Evolutionary conservation across 768 basidiomycete genomes (phyloP).

Genomic region (Macrocybe gigantea): DNA sequence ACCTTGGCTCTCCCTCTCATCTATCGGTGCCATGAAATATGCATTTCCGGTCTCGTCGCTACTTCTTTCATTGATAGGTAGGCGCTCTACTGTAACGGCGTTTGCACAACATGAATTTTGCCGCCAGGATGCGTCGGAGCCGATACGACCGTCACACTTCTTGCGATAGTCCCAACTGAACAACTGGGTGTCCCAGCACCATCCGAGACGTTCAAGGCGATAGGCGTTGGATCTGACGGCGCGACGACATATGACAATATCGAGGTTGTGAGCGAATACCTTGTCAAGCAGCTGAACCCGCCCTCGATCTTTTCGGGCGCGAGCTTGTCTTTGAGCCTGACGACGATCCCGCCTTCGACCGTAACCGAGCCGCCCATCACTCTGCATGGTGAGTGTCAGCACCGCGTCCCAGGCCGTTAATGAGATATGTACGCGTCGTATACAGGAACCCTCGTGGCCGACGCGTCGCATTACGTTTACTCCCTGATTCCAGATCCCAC

Average conservation of each 20-base stretch:
- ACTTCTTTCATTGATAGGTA: no score
- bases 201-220: conserved; percentile 3
- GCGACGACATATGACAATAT: conserved; percentile 7
- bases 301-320: neutral
- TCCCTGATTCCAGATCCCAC: neutral
- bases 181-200: neutral
- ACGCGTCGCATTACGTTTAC: conserved; percentile 8
- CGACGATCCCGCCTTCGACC: conserved; percentile 1
- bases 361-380: conserved; percentile 1
- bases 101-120: no score
- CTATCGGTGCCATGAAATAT: no score
- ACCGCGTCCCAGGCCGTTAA: neutral
- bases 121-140: no score
- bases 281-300: conserved; percentile 2
- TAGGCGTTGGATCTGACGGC: conserved; percentile 7
- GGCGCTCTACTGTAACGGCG: no score
- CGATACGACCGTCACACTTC: no score
- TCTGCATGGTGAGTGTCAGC: conserved; percentile 2
- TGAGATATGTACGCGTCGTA: neutral
- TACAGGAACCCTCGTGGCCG: conserved; percentile 6
- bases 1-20: no score
- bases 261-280: conserved; percentile 6
- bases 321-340: neutral
- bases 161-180: neutral
- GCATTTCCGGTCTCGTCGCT: no score